Evolutionary conservation across 169 alveolate species (phyloP).

Genomic region (Plasmodium cynomolgi): DNA sequence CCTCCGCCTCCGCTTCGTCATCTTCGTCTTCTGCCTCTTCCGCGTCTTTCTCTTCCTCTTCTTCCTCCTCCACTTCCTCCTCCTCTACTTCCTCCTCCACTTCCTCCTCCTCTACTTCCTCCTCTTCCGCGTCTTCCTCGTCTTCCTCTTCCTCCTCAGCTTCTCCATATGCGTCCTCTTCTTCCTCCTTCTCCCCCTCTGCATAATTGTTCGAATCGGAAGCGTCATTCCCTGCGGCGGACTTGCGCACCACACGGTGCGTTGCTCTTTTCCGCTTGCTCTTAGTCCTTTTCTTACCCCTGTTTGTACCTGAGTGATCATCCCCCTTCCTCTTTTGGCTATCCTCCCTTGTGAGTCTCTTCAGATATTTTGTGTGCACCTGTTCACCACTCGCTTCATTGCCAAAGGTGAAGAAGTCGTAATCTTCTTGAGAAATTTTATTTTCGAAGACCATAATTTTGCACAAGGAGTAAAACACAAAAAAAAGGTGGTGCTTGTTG

Average conservation of each 20-base stretch:
- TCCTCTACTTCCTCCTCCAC: slow-evolving; percentile 21
- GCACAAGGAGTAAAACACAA: slow-evolving; percentile 43
- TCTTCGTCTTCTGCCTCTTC: background rate
- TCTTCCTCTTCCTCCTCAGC: background rate
- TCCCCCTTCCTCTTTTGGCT: background rate
- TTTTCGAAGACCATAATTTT: slow-evolving; percentile 68
- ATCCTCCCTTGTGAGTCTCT: background rate
- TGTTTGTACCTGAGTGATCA: background rate
- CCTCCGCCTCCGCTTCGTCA: background rate
- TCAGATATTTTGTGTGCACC: slow-evolving; percentile 70
- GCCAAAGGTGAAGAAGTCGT: slow-evolving; percentile 63
- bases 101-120: background rate
- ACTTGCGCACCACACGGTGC: background rate
- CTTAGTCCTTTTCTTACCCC: background rate
- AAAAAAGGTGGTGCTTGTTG: slow-evolving; percentile 66
- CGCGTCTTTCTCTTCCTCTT: background rate
- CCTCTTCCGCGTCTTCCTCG: slow-evolving; percentile 6
- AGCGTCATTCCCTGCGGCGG: background rate
- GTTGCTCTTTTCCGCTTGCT: background rate
- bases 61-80: background rate
- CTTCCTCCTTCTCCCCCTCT: slow-evolving; percentile 6
- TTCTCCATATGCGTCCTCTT: slow-evolving; percentile 15
- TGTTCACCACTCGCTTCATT: background rate
- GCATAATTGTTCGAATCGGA: slow-evolving; percentile 1
- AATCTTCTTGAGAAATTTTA: slow-evolving; percentile 71